Base-by-base conservation (phyloP, 768 basidiomycete genomes). In the Tephrocybe sp. region DNA sequence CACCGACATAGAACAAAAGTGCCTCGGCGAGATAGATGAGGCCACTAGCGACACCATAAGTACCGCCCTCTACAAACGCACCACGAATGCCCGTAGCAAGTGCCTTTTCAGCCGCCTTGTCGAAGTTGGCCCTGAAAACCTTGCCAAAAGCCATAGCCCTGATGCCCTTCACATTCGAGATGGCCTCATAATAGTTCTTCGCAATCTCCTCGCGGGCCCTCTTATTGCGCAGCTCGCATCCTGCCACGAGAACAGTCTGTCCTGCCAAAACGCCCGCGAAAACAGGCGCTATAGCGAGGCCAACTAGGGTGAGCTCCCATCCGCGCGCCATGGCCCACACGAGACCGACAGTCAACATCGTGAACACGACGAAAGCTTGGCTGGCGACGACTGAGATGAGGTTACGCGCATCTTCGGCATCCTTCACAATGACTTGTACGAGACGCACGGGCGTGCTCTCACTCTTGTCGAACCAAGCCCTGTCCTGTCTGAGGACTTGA, bases 261-360 rank as follows among this genome's bases (percentile, higher is more conserved):
- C 86, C 58, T 5, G 83, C 77, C 80, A 93, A 90, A 9, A 80
- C 76, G 9, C 79, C 67, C 2, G 82, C 85, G 61, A 97, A 96
- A 10, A 95, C 78, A 0, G 94, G 95, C 0, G 82, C 91, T 39
- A 98, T 80, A 1, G 87, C 92, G 23, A 98, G 68, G 0, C 94
- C 95, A 2, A 89, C 90, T 14, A 98, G 78, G 0, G 93, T 96
- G 58, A 98, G 73, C 69, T 97, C 85, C 97, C 96, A 99, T 0
- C 92, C 92, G 26, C 78, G 71, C 1, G 81, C 77, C 65, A 98
- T 74, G 0, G 95, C 95, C 96, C 97, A 99, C 14, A 89, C 63
- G 16, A 98, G 67, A 7, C 94, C 95, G 2, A 96, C 72, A 1
- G 77, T 65, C 40, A 98, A 77, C 93, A 98, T 97, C 12, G 87